Evolutionary conservation across 768 basidiomycete genomes (phyloP).

Genomic region (Nidularia pulvinata): DNA sequence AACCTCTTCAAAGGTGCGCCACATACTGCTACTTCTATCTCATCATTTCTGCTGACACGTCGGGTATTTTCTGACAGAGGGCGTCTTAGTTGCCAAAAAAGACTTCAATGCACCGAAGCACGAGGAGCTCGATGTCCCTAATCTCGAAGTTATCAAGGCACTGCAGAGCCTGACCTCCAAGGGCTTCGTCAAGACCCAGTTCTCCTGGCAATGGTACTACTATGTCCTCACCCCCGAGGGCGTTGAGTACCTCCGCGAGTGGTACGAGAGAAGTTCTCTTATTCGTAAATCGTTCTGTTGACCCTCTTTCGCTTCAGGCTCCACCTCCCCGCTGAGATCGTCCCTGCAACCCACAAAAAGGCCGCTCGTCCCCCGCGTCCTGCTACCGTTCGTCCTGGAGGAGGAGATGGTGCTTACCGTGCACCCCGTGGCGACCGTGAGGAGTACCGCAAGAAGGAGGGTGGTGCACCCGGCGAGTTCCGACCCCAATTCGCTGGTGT

Average conservation of each 20-base stretch:
- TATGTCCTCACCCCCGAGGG: conserved; percentile 97
- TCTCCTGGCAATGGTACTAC: conserved; percentile 99
- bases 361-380: conserved; percentile 87
- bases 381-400: conserved; percentile 69
- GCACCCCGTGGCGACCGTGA: conserved; percentile 89
- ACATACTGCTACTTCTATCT: conserved; percentile 16
- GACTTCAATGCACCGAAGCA: conserved; percentile 98
- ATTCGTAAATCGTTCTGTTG: not conserved
- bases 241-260: conserved; percentile 95
- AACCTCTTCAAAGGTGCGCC: conserved; percentile 95
- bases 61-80: conserved; percentile 55
- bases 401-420: conserved; percentile 82
- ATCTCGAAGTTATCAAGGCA: conserved; percentile 72
- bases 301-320: conserved; percentile 52
- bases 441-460: conserved; percentile 93
- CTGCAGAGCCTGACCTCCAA: conserved; percentile 68
- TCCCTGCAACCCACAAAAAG: conserved; percentile 98
- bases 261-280: conserved; percentile 31
- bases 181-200: conserved; percentile 98
- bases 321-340: conserved; percentile 94
- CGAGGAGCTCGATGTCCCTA: conserved; percentile 80
- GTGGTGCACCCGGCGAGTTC: conserved; percentile 86
- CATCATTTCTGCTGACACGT: too few species aligned
- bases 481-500: conserved; percentile 88
- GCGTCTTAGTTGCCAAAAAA: conserved; percentile 99